Evolutionary conservation across 768 basidiomycete species (phyloP), one percentile per base, ranked within the genome.

Genomic region (Auriscalpium microsporum): DNA sequence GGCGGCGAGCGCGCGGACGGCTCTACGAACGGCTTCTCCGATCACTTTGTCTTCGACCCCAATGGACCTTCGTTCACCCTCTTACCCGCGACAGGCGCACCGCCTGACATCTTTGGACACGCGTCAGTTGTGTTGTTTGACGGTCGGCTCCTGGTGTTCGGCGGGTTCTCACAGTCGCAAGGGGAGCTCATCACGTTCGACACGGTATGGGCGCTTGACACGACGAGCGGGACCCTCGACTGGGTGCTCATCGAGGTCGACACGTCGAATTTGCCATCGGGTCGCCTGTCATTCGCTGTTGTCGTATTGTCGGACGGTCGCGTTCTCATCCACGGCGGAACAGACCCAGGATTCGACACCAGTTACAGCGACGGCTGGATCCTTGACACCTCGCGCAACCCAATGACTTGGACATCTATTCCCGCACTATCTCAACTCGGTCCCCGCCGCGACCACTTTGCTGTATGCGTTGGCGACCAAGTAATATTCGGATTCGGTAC

Each of bases 1-100:
- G 93, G 93, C 3, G 93, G 93, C 8, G 78, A 87, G 69, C 83
- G 78, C 62, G 81, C 81, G n/a, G 93, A 95, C 67, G 89, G 82
- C 11, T 94, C 91, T 9, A 75, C 75, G 1, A 72, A 69, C 49
- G 79, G 73, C 0, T 83, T 87, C 63, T 72, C 77, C 6, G 82
- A 87, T 47, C 78, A 86, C 54, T 90, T 82, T 61, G 65, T 77
- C 19, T 91, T 89, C 69, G 65, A 78, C 61, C 76, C 82, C 16
- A 69, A 61, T 10, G 59, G 61, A 4, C 72, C 74, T 21, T 68
- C 74, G 7, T 94, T 92, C 68, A 71, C 73, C 1, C 65, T 67
- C 10, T 69, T 92, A 33, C 78, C 85, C 6, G 64, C 77, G 3
- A 70, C 75, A 8, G 74, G 73, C 61, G 81, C 76, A 3, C 90